Percentiles rank a stretch among this genome's conserved stretches.
phyloP scores from a whole-genome alignment of 202 grass and related monocot genomes.

The Carex arenaria region DNA sequence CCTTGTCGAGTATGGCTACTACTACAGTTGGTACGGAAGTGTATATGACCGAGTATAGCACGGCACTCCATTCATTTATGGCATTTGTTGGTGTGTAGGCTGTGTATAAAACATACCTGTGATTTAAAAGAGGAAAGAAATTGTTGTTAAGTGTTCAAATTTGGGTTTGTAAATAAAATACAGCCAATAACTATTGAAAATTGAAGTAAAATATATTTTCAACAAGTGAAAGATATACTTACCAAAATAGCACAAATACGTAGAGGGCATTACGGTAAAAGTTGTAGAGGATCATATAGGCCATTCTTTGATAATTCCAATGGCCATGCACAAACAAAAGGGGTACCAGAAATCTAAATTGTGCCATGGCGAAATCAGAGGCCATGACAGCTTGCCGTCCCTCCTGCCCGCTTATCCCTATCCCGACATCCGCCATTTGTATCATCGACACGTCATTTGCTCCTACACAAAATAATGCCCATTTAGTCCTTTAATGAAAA shows the following conservation, averaged over 20 bases:
- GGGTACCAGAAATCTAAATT: constrained; percentile 87
- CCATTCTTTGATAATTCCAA: constrained; percentile 99
- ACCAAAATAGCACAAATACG: constrained; percentile 98
- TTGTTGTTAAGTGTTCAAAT: constrained; percentile 17
- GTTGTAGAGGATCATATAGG: constrained; percentile 97
- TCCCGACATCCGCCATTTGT: constrained; percentile 98
- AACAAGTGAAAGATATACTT: constrained; percentile 24
- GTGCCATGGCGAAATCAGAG: constrained; percentile 99
- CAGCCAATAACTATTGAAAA: not conserved
- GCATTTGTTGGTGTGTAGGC: constrained; percentile 78
- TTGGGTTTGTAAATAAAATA: not conserved
- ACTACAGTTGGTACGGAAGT: constrained; percentile 76
- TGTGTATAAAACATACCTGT: constrained; percentile 94
- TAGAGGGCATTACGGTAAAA: constrained; percentile 96
- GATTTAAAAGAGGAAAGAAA: constrained; percentile 17
- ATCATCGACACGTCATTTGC: constrained; percentile 99
- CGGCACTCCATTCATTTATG: constrained; percentile 95
- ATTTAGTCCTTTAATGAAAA: constrained; percentile 18
- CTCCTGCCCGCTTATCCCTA: constrained; percentile 96
- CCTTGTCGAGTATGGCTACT: constrained; percentile 89
- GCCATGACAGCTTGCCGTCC: constrained; percentile 99
- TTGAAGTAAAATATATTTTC: not conserved
- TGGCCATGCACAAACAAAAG: constrained; percentile 94
- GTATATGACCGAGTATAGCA: constrained; percentile 87
- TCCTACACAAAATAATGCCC: constrained; percentile 37